Base-by-base conservation (phyloP, 1,284 basidiomycete species). In the Cryptococcus jaspeensis region DNA sequence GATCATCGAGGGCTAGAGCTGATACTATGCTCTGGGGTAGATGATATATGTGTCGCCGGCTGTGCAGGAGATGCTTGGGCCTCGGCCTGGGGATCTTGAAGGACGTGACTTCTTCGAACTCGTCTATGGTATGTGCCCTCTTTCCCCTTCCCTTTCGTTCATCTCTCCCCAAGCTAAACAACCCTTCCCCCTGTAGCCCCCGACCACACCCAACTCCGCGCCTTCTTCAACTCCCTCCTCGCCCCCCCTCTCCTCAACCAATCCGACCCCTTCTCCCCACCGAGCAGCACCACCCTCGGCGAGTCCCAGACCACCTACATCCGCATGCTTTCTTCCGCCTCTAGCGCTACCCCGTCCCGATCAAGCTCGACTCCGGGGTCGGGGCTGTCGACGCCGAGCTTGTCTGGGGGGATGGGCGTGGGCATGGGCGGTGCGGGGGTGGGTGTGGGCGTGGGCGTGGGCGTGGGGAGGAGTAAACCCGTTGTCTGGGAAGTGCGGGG, bases 11-110 rank as follows among this genome's bases (percentile, higher is more conserved):
- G n/a, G n/a, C n/a, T 32, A 32, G 28, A 32, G 28, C 28, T 32
- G 28, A 32, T 32, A 9, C 9, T 28, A 46, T 32, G 13, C 23
- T 13, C n/a, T 13, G 45, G 9, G 22, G 45, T 41, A 74, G 73
- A 71, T 74, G 48, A 54, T 76, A 22, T 76, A 70, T 56, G 69
- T 64, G 39, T 73, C 73, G 7, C 71, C 71, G 1, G 66, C 69
- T 8, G 68, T 64, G 1, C 56, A 56, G 16, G 73, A 74, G 9
- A 67, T 76, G 58, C 51, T 75, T 1, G 72, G 71, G 16, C 69
- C 68, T 41, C 70, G 66, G 49, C 56, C 69, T 15, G 53, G 60
- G 28, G 73, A 74, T 2, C 51, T 76, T 1, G 73, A 75, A 51
- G 68, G 70, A 1, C 52, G 60, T 9, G 71, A 74, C 42, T 72